phyloP scores from a whole-genome alignment of 2,329 filamentous ascomycete species.

The Apiospora sp. region DNA sequence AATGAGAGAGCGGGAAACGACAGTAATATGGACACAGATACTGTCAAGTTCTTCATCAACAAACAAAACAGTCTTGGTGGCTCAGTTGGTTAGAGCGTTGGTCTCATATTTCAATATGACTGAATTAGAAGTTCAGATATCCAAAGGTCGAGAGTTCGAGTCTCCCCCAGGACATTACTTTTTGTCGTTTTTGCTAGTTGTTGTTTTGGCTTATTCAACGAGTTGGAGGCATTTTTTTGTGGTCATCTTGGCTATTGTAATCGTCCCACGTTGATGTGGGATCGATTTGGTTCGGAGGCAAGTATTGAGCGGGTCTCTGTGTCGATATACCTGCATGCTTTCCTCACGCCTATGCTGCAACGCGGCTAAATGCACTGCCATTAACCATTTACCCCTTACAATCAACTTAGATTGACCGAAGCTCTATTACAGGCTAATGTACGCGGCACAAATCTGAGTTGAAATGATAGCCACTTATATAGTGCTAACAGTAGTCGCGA shows the following conservation, averaged over 20 bases:
- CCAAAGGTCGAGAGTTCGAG: constrained; percentile 23
- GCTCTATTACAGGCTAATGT: neutral
- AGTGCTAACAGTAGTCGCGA: neutral
- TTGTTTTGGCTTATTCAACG: neutral
- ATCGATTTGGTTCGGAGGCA: neutral
- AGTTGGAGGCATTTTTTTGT: neutral
- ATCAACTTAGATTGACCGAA: neutral
- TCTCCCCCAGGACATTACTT: constrained; percentile 13
- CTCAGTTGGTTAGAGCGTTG: constrained; percentile 24
- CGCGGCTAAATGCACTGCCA: neutral
- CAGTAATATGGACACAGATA: neutral
- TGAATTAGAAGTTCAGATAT: constrained; percentile 19
- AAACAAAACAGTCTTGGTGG: constrained; percentile 17
- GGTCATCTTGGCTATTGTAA: neutral
- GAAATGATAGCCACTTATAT: neutral
- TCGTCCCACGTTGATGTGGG: neutral
- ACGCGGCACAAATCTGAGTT: neutral
- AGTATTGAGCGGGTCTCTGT: neutral
- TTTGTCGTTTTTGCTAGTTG: neutral
- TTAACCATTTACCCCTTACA: neutral
- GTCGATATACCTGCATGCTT: too few relatives aligned
- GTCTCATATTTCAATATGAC: constrained; percentile 24
- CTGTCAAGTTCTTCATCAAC: neutral
- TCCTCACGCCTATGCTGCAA: too few relatives aligned
- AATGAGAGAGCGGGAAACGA: too few relatives aligned